Evolutionary conservation across 2,329 filamentous ascomycete genomes (phyloP), one percentile per base, ranked within the genome.

Genomic region (Colletotrichum sp.): DNA sequence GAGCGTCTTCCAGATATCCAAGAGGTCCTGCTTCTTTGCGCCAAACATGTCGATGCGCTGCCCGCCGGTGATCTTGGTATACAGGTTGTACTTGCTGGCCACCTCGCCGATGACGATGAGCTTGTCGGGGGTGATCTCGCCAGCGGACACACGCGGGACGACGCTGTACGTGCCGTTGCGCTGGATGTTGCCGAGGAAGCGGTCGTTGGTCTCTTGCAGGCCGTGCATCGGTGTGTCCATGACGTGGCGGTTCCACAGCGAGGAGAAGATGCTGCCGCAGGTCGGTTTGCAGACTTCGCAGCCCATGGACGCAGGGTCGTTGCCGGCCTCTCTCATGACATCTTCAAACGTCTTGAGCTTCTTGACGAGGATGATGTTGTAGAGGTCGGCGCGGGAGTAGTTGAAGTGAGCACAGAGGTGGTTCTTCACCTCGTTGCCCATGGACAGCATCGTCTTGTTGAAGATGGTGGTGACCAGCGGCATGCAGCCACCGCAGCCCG

Each of bases 41-140:
- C 96, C 96, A 81, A 98, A 98, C 93, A 98, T 92, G 84, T 98
- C 96, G 81, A 98, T 98, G 72, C 96, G 92, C 85, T 98, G 96
- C 2, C 95, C 96, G 71, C 96, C 96, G 0, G 96, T 98, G 82
- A 98, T 98, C 86, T 98, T 98, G 81, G 93, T 95, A 86, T 98
- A 98, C 8, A 98, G 87, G 44, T 90, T 90, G 81, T 95, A 98
- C 82, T 96, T 93, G 87, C 95, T 95, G 1, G 95, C 96, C 1
- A 98, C 95, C 71, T 93, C 91, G 1, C 95, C 96, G 75, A 98
- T 96, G 72, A 93, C 91, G 63, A 98, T 94, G 68, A 98, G 90
- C 83, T 95, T 96, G 65, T 97, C 94, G 0, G 96, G 93, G 0
- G 95, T 97, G 81, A 98, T 97, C 84, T 98, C 96, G 76, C 96